Evolutionary conservation across 192 early-diverging fungal genomes (phyloP), one percentile per base, ranked within the genome.

Genomic region (Spizellomyces sp.): DNA sequence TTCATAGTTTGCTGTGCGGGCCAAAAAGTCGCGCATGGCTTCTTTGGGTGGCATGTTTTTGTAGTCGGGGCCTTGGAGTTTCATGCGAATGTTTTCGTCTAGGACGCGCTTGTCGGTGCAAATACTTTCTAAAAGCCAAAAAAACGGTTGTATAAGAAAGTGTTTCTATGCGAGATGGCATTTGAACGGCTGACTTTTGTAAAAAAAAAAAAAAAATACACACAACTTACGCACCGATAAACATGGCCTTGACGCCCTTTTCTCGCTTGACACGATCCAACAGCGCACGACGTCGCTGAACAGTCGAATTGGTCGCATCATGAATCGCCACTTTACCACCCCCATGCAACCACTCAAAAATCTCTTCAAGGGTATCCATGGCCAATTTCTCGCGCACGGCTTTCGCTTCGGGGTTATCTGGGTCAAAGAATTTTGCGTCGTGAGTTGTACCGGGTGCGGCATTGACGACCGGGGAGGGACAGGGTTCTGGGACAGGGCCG

Each of bases 221-320:
- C 27, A 36, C 27, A 2, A 36, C 17, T 54, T 54, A n/a, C 71
- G 45, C 48, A 81, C 60, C 80, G 62, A 83, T 75, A 59, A 83
- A 86, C 27, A 82, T 48, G 9, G 66, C 75, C 56, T 67, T 55
- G 43, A 75, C 75, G 36, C 75, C 48, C 44, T 74, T 64, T 59
- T 78, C 77, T 48, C 48, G 5, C 36, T 43, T 45, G 5, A 79
- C 72, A 58, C 80, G 69, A 46, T 79, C 71, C 60, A 80, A 62
- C 45, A 80, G 55, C 36, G 70, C 60, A 19, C 82, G 81, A 73
- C 96, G 87, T 72, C 97, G 85, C 64, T 86, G 86, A 14, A 90
- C 76, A 0, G 93, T 97, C 50, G 96, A 96, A 76, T 99, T 99
- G 14, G 97, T 99, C 1, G 97, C 97, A 77, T 99, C 97, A 68